Conservation (phyloP, 495 filamentous ascomycete species). For the Hypoxylon subgilvum region DNA sequence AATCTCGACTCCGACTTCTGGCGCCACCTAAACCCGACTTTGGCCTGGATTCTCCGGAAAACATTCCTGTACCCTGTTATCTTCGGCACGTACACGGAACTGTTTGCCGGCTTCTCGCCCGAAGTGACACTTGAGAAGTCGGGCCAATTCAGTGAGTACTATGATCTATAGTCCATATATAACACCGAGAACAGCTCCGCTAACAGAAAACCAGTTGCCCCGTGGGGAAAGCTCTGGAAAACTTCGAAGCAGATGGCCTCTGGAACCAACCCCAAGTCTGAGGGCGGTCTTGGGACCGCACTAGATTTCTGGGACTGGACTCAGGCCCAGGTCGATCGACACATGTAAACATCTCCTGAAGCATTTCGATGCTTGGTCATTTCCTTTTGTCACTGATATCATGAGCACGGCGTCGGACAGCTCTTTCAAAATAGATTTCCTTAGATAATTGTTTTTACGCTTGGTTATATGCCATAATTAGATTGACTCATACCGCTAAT, state of each 20-base stretch:
- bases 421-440: no score
- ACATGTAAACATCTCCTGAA: constrained; percentile 8
- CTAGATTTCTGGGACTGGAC: constrained; percentile 51
- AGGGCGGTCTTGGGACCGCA: constrained; percentile 46
- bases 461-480: no score
- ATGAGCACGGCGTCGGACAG: no score
- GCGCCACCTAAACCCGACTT: constrained; percentile 5
- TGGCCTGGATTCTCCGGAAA: constrained; percentile 11
- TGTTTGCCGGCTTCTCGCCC: constrained; percentile 50
- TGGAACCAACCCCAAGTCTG: constrained; percentile 36
- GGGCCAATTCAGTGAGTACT: constrained; percentile 21
- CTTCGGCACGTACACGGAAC: constrained; percentile 52
- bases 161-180: not conserved
- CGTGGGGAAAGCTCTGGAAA: constrained; percentile 43
- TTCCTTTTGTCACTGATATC: not conserved
- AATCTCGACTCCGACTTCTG: constrained; percentile 40
- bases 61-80: constrained; percentile 25
- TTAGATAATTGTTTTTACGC: no score
- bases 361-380: not conserved
- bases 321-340: constrained; percentile 43
- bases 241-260: constrained; percentile 36
- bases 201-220: constrained; percentile 38
- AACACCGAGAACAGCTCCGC: constrained; percentile 26
- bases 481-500: no score
- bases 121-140: constrained; percentile 42